phyloP scores from a whole-genome alignment of 768 basidiomycete species.

The Sporobolomyces pararoseus region DNA sequence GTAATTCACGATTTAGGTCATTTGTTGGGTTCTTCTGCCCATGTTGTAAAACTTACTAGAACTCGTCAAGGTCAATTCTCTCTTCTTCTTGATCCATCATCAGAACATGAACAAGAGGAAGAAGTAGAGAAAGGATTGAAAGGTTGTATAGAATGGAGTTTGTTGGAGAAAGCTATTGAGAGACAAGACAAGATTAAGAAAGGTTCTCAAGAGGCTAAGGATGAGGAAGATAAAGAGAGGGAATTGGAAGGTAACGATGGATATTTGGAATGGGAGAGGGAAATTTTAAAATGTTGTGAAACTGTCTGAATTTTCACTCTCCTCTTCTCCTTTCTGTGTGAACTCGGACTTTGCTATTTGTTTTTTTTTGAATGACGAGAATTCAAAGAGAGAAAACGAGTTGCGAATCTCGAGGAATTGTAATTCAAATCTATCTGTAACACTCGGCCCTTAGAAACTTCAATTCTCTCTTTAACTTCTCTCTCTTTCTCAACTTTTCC shows the following conservation, averaged over 20 bases:
- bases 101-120: background rate
- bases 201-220: conserved; percentile 11
- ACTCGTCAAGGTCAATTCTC: conserved; percentile 79
- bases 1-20: conserved; percentile 89
- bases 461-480: too few species aligned
- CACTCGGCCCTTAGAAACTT: too few species aligned
- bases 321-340: too few species aligned
- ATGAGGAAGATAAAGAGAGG: background rate
- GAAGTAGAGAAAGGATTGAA: conserved; percentile 54
- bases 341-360: background rate
- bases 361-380: too few species aligned
- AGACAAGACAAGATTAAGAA: conserved; percentile 53
- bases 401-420: too few species aligned
- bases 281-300: conserved; percentile 55
- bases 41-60: conserved; percentile 84
- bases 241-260: conserved; percentile 24
- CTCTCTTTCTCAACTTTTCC: background rate
- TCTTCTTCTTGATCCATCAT: conserved; percentile 49
- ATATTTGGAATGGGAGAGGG: conserved; percentile 68
- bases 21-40: conserved; percentile 78
- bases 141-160: conserved; percentile 68
- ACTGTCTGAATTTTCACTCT: conserved; percentile 22
- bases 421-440: too few species aligned
- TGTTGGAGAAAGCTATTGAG: conserved; percentile 62
- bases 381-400: too few species aligned